These are phyloP conservation scores for Xylariales sp. DNA, from an alignment of 2,329 filamentous ascomycete species.

Conservation along the genomic window DNA sequence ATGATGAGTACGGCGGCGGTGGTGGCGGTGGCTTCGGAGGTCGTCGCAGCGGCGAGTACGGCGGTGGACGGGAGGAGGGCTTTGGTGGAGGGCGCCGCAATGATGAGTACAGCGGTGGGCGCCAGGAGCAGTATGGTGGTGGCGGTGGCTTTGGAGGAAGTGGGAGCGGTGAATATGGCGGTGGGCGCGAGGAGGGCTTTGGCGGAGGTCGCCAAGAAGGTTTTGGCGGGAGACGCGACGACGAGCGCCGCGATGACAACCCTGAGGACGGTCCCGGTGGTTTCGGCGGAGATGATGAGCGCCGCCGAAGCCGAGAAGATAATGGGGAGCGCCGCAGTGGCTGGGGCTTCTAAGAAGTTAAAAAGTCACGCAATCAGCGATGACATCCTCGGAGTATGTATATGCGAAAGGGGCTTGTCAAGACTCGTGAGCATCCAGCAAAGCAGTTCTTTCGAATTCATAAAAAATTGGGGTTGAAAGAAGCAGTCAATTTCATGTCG, in stretches of 20 bases:
- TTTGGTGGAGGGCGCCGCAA: background rate
- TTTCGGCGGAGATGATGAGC: constrained; percentile 17
- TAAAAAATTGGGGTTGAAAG: too few relatives aligned
- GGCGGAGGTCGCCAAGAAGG: background rate
- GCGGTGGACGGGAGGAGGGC: background rate
- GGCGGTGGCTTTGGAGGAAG: constrained; percentile 20
- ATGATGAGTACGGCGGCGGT: constrained; percentile 4
- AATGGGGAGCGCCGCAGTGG: constrained; percentile 12
- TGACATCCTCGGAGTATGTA: constrained; percentile 6
- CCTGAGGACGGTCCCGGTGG: constrained; percentile 18
- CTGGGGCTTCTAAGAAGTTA: constrained; percentile 17
- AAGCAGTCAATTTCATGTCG: too few relatives aligned
- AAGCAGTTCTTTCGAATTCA: too few relatives aligned
- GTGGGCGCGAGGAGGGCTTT: constrained; percentile 8
- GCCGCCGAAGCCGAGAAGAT: constrained; percentile 18
- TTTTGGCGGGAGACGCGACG: constrained; percentile 12
- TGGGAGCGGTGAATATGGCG: constrained; percentile 12
- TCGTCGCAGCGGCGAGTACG: constrained; percentile 4
- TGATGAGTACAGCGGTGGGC: constrained; percentile 2
- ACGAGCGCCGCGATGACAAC: constrained; percentile 13
- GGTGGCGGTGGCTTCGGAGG: constrained; percentile 6
- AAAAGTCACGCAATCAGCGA: constrained; percentile 4
- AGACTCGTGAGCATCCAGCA: too few relatives aligned
- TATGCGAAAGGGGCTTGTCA: too few relatives aligned
- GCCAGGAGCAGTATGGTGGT: constrained; percentile 14